Evolutionary conservation across 73 alveolate genomes (phyloP), one percentile per base, ranked within the genome.

Genomic region (Paramecium octaurelia): DNA sequence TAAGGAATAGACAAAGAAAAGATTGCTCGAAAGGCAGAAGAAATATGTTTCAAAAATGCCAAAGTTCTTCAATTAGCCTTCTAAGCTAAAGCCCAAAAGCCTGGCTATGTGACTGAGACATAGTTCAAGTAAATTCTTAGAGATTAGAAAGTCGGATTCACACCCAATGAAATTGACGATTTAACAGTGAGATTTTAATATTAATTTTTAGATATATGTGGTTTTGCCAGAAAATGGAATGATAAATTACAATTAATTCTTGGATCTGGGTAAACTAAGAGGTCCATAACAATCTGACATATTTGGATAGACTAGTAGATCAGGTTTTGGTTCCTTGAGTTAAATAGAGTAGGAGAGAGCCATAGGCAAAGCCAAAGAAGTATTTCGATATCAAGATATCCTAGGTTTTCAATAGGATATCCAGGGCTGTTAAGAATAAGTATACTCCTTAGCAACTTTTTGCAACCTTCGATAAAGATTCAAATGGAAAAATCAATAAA

Each of bases 341-440:
- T 40, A 80, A 80, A 80, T 80, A 3, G 91, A 80, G 20, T 24
- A 44, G 24, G 91, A 73, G 40, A 73, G 87, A 73, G 87, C 87
- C 58, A 80, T 80, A 43, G 91, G 75, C 4, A 44, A 80, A 80
- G 75, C 75, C 23, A 80, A 80, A 80, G 75, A 44, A 80, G 75
- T 42, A 36, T 12, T 21, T 20, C 31, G 8, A 44, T 42, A 40
- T 3, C 12, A 9, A 3, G 14, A 3, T 48, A 43, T 44, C 4
- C 11, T 36, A 80, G 91, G 57, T 80, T 24, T 80, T 80, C 34
- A 43, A 12, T 23, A 40, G 57, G 46, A 80, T 80, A 20, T 20
- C 70, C 3, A 80, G 57, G 11, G 70, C 91, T 18, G 73, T 48
- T 2, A 48, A 48, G 24, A 80, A 46, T 40, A 80, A 24, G 16